These are phyloP conservation scores for Penicillium coffeae DNA, from an alignment of 495 filamentous ascomycete species.

Conservation along the genomic window DNA sequence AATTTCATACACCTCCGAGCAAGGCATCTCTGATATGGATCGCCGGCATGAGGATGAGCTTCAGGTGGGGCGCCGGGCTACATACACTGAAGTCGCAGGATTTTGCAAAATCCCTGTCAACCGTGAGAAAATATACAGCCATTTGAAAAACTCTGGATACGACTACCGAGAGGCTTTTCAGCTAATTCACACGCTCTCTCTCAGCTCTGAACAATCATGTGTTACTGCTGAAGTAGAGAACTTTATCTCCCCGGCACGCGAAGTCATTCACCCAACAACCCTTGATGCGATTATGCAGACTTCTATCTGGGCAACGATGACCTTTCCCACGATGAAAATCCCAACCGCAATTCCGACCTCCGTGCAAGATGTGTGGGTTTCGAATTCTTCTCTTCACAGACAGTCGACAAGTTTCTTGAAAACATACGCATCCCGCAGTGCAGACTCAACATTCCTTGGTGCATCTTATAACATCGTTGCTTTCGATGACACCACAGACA, in stretches of 20 bases:
- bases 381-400: too few species aligned
- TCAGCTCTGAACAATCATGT: neutral
- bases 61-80: neutral
- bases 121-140: neutral
- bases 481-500: too few species aligned
- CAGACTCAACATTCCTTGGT: too few species aligned
- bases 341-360: too few species aligned
- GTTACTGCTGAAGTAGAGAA: too few species aligned
- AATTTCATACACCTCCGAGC: neutral
- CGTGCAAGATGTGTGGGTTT: too few species aligned
- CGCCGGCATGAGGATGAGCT: too few species aligned
- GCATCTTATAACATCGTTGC: too few species aligned
- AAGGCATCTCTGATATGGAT: neutral
- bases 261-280: conserved; percentile 28
- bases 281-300: conserved; percentile 27
- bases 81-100: neutral
- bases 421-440: too few species aligned
- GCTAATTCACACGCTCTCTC: neutral
- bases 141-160: neutral
- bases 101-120: neutral
- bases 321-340: too few species aligned
- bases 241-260: neutral
- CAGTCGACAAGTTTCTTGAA: too few species aligned
- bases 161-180: neutral
- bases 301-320: neutral